phyloP scores from a whole-genome alignment of 768 basidiomycete species.

The Tephrocybe sp. region DNA sequence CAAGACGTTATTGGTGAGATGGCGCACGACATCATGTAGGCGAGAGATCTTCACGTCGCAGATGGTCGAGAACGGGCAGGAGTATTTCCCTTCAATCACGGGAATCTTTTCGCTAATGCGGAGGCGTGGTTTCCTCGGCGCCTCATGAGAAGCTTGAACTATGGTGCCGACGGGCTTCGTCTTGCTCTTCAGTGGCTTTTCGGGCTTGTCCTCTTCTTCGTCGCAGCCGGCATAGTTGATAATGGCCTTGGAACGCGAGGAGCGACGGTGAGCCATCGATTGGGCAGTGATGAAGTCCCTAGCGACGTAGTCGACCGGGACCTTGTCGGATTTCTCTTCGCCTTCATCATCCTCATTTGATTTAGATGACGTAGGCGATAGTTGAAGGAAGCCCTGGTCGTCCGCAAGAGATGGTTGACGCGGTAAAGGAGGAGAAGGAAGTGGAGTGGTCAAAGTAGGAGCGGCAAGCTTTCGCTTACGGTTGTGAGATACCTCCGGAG shows the following conservation, averaged over 20 bases:
- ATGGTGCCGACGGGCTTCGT: neutral
- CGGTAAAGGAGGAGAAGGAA: neutral
- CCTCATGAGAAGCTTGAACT: neutral
- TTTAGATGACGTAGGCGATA: neutral
- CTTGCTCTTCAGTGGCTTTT: neutral
- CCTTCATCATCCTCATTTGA: neutral
- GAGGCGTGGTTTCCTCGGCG: neutral
- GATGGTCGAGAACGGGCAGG: conserved; percentile 1
- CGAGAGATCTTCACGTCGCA: neutral
- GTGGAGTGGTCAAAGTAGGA: neutral
- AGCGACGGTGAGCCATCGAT: conserved; percentile 1
- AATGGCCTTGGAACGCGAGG: neutral
- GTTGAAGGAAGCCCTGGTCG: neutral
- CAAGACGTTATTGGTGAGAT: conserved; percentile 4
- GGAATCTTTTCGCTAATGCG: neutral
- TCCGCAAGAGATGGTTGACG: neutral
- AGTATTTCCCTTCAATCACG: neutral
- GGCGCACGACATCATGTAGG: conserved; percentile 6
- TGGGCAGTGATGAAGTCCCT: neutral
- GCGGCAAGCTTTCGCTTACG: conserved; percentile 3
- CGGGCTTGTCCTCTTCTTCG: neutral
- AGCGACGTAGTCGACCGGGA: neutral
- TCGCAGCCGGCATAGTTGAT: conserved; percentile 8
- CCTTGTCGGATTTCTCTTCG: too few relatives aligned
- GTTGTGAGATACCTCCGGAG: neutral